Evolutionary conservation across 441 rosid species (phyloP).

Genomic region (Flueggea neowawraea): DNA sequence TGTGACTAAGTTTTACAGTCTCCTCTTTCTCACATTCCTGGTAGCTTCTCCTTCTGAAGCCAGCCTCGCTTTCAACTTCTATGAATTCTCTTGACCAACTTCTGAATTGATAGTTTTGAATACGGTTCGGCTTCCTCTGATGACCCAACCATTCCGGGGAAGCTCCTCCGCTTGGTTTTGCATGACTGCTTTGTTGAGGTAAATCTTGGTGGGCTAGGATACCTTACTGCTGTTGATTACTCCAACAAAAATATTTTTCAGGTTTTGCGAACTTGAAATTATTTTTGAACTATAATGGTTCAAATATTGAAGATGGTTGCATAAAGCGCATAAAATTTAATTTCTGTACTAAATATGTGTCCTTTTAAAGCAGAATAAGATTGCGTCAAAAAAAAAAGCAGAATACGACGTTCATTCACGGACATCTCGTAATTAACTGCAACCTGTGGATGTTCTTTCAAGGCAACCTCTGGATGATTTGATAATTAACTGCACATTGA

Average conservation of each 20-base stretch:
- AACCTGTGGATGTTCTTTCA: too few relatives aligned
- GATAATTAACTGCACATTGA: too few relatives aligned
- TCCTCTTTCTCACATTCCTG: slow-evolving; percentile 18
- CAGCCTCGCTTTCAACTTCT: slow-evolving; percentile 54
- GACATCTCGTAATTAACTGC: too few relatives aligned
- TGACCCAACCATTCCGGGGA: slow-evolving; percentile 48
- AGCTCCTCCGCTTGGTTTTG: slow-evolving; percentile 68
- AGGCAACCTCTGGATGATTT: too few relatives aligned
- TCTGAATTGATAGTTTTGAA: slow-evolving; percentile 46
- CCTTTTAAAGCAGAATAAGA: too few relatives aligned
- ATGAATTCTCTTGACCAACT: slow-evolving; percentile 57
- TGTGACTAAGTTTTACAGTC: neutral
- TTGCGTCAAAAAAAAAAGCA: too few relatives aligned
- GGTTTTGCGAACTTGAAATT: neutral
- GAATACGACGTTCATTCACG: too few relatives aligned
- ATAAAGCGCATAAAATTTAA: too few relatives aligned
- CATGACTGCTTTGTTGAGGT: slow-evolving; percentile 91
- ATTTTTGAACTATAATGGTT: neutral
- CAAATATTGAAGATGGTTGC: neutral
- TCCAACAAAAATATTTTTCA: neutral
- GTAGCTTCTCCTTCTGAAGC: slow-evolving; percentile 26
- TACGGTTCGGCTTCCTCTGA: slow-evolving; percentile 35
- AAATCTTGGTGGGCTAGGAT: slow-evolving; percentile 6
- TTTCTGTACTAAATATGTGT: too few relatives aligned
- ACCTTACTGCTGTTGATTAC: neutral